Evolutionary conservation across 768 basidiomycete genomes (phyloP), one percentile per base, ranked within the genome.

Genomic region (Agrocybe pediades): DNA sequence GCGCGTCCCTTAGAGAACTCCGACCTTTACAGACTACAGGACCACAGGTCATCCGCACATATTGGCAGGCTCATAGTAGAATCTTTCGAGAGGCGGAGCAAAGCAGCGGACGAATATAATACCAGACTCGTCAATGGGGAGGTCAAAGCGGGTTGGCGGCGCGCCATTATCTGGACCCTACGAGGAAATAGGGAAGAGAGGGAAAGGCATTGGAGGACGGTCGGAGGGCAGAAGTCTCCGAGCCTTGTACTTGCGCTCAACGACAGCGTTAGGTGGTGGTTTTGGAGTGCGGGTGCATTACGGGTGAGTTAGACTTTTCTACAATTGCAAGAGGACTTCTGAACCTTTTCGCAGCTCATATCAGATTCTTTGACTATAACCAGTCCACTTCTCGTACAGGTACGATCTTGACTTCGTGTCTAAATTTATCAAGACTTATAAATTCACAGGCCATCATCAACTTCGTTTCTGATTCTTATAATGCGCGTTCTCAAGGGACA

Each of bases 1-100:
- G 79, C 83, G 7, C 81, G 93, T 7, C 90, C 93, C 1, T 77
- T 96, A 2, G 88, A 93, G 62, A 84, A 86, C 0, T 70, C 87
- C 0, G 93, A 95, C 68, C 75, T 95, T 3, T 95, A 87, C 77
- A 88, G 84, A 68, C 82, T 95, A 21, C 84, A 84, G 53, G 80
- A 85, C 30, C 67, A 80, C 19, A 81, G 85, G 21, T 75, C 81
- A 1, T 80, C 92, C 0, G 78, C 74, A 1, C 62, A 71, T 15
- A 82, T 93, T 33, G 87, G 89, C 2, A 72, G 81, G 1, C 72
- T 76, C 29, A 88, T 96, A 36, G 74, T 80, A 17, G 68, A 68
- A 2, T 88, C 88, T 0, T 94, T 88, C 63, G 81, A 85, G 19
- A 68, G 74, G 15, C 78, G 90, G 2, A 68, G 72, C 24, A 70